Evolutionary conservation across 352 stramenopile species (phyloP).

Genomic region (Globisporangium irregulare): DNA sequence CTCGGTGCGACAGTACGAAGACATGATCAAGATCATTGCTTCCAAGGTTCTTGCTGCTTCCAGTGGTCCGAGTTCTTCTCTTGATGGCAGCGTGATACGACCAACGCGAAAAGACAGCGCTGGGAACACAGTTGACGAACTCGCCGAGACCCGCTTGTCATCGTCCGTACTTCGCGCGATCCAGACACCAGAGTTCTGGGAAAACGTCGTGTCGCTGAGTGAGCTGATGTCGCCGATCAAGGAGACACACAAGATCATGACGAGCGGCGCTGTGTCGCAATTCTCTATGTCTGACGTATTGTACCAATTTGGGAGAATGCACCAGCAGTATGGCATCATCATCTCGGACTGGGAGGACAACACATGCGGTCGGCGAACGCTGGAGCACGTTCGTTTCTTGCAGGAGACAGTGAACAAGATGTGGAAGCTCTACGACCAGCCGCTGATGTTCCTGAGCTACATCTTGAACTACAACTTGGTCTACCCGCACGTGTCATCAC

Average conservation of each 20-base stretch:
- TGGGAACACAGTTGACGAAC: constrained; percentile 41
- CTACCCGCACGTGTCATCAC: constrained; percentile 39
- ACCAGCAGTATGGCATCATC: constrained; percentile 70
- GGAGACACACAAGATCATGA: constrained; percentile 70
- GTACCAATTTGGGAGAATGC: constrained; percentile 78
- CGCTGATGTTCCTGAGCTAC: constrained; percentile 67
- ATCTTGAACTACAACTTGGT: constrained; percentile 75
- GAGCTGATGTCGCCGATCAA: constrained; percentile 80
- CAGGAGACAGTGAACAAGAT: constrained; percentile 59
- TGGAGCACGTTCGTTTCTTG: constrained; percentile 58
- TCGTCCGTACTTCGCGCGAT: constrained; percentile 48
- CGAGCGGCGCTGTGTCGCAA: constrained; percentile 23
- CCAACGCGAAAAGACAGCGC: constrained; percentile 39
- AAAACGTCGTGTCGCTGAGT: constrained; percentile 66
- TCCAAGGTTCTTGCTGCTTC: constrained; percentile 44
- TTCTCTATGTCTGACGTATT: constrained; percentile 70
- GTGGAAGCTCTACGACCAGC: constrained; percentile 77
- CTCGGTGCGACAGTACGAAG: constrained; percentile 75
- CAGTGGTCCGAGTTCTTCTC: not conserved
- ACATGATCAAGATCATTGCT: constrained; percentile 83
- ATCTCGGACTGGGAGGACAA: constrained; percentile 71
- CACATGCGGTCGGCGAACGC: constrained; percentile 33
- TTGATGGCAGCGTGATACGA: constrained; percentile 6
- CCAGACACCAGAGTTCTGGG: constrained; percentile 67
- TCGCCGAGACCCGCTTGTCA: constrained; percentile 39